These are phyloP conservation scores for Saccharomycopsis synnaedendra DNA, from an alignment of 805 yeast genomes.

Conservation along the genomic window DNA sequence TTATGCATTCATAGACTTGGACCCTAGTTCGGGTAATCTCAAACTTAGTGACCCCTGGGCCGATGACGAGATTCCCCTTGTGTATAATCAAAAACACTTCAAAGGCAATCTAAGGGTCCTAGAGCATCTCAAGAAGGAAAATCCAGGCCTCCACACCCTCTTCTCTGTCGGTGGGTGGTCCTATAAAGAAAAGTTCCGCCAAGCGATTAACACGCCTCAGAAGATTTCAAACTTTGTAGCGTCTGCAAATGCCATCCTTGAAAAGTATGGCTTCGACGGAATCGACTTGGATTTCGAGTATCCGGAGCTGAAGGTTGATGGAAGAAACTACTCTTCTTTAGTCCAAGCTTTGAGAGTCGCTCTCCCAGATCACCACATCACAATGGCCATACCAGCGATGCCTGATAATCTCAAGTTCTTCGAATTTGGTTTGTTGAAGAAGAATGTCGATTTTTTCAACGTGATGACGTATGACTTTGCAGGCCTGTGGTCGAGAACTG, in stretches of 20 bases:
- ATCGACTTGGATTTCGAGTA: constrained; percentile 94
- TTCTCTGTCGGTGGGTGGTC: constrained; percentile 86
- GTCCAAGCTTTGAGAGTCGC: constrained; percentile 28
- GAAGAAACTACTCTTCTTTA: constrained; percentile 31
- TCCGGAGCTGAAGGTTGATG: constrained; percentile 41
- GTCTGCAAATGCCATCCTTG: constrained; percentile 36
- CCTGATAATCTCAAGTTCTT: constrained; percentile 32
- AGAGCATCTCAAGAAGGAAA: constrained; percentile 30
- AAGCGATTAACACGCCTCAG: constrained; percentile 26
- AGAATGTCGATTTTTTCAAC: constrained; percentile 59
- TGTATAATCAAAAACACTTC: constrained; percentile 4
- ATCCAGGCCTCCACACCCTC: constrained; percentile 38
- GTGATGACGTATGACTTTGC: constrained; percentile 86
- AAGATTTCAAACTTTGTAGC: constrained; percentile 36
- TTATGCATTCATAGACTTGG: constrained; percentile 66
- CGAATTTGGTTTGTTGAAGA: constrained; percentile 43
- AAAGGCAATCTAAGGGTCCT: constrained; percentile 43
- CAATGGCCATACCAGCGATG: constrained; percentile 73
- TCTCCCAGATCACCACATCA: constrained; percentile 36
- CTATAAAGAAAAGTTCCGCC: constrained; percentile 36
- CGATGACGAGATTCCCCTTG: constrained; percentile 33
- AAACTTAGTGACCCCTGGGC: constrained; percentile 53
- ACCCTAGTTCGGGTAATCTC: constrained; percentile 41
- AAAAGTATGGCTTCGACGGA: constrained; percentile 68
- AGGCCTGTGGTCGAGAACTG: constrained; percentile 60